These are phyloP conservation scores for Verticillium tricorpus DNA, from an alignment of 2,329 filamentous ascomycete genomes.

Conservation along the genomic window DNA sequence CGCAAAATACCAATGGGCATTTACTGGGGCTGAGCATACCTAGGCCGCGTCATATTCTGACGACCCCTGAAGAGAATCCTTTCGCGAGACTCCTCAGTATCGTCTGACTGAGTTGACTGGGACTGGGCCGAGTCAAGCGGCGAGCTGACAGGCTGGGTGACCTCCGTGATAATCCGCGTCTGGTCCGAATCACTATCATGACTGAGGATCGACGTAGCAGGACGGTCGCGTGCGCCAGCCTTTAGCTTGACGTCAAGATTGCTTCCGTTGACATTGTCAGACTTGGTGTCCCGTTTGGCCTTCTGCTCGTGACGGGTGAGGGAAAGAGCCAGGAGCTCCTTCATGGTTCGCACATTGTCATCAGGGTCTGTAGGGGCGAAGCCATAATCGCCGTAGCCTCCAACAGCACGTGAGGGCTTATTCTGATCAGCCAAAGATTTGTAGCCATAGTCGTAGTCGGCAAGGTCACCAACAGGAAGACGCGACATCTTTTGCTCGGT, in stretches of 20 bases:
- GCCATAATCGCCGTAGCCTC: not conserved
- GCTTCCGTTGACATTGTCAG: conserved; percentile 11
- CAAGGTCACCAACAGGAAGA: not conserved
- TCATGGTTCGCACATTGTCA: not conserved
- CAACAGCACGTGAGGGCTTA: not conserved
- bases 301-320: not conserved
- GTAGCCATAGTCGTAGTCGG: not conserved
- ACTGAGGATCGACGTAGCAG: conserved; percentile 3
- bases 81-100: not conserved
- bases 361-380: not conserved
- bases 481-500: not conserved
- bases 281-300: conserved; percentile 11
- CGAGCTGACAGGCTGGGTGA: not conserved
- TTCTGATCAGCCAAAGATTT: not conserved
- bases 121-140: not conserved
- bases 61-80: conserved; percentile 32
- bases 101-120: not conserved
- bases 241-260: not conserved
- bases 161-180: not conserved
- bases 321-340: not conserved
- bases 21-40: conserved; percentile 22
- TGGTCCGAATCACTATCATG: conserved; percentile 1
- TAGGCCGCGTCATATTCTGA: conserved; percentile 17
- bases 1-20: not conserved
- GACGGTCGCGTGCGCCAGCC: not conserved